phyloP scores from a whole-genome alignment of 2,329 filamentous ascomycete species.

The Catunica adiposa region DNA sequence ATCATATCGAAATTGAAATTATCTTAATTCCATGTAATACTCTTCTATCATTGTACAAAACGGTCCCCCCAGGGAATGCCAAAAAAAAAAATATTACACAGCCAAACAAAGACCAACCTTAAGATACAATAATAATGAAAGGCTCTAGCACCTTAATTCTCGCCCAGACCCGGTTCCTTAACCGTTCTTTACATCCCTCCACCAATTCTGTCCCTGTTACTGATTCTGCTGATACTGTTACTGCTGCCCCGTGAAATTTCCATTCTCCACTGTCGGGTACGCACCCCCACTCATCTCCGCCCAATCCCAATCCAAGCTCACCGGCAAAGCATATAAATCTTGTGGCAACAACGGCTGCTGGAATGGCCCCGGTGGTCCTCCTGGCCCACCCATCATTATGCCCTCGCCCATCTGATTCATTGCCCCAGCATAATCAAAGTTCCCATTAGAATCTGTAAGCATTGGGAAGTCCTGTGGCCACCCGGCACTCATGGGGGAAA shows the following conservation, averaged over 20 bases:
- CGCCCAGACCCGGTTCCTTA: background rate
- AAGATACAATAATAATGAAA: background rate
- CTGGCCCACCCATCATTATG: conserved; percentile 17
- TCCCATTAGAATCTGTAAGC: conserved; percentile 15
- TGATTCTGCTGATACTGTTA: background rate
- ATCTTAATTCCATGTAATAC: no score
- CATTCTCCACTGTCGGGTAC: conserved; percentile 48
- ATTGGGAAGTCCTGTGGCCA: conserved; percentile 33
- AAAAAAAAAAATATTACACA: background rate
- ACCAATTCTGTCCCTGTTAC: background rate
- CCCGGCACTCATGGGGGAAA: conserved; percentile 21
- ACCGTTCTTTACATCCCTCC: background rate
- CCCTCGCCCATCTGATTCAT: conserved; percentile 16
- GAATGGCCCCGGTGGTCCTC: conserved; percentile 27
- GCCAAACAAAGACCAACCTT: background rate
- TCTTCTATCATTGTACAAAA: background rate
- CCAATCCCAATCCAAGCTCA: conserved; percentile 85
- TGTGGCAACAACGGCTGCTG: conserved; percentile 82
- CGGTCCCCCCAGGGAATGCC: background rate
- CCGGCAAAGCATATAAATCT: conserved; percentile 88
- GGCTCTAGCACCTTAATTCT: no score
- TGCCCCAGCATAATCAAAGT: conserved; percentile 3
- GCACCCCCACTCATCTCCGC: conserved; percentile 50
- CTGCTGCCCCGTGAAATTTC: conserved; percentile 25
- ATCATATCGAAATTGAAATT: no score